Evolutionary conservation across 495 filamentous ascomycete species (phyloP).

Genomic region (Penicillium alfredii): DNA sequence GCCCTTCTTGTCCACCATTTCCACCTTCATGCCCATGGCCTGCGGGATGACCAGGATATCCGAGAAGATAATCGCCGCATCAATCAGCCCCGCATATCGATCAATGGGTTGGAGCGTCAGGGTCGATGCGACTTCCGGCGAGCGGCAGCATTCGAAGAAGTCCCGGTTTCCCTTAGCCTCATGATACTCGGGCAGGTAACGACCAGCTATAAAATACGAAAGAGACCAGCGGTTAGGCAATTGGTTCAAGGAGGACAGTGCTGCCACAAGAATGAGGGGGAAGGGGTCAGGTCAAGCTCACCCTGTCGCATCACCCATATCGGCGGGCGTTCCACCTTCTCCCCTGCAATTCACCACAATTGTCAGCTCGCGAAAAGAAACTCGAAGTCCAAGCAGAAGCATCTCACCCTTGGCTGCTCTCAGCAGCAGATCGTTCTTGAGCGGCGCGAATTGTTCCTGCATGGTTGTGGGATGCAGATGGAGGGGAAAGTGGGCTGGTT

Average conservation of each 20-base stretch:
- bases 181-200: slow-evolving; percentile 97
- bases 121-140: slow-evolving; percentile 84
- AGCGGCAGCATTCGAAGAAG: slow-evolving; percentile 95
- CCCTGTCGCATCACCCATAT: slow-evolving; percentile 99
- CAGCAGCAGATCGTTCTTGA: slow-evolving; percentile 87
- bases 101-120: slow-evolving; percentile 92
- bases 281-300: slow-evolving; percentile 28
- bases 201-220: slow-evolving; percentile 67
- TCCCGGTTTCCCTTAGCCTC: slow-evolving; percentile 81
- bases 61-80: slow-evolving; percentile 98
- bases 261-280: background rate
- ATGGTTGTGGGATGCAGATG: slow-evolving; percentile 38
- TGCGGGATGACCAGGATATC: slow-evolving; percentile 98
- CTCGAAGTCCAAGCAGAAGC: background rate
- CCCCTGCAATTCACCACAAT: slow-evolving; percentile 55
- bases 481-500: slow-evolving; percentile 20
- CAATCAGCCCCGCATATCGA: slow-evolving; percentile 80
- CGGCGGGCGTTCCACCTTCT: slow-evolving; percentile 84
- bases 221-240: slow-evolving; percentile 8
- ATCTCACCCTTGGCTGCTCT: slow-evolving; percentile 76
- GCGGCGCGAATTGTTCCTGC: slow-evolving; percentile 62
- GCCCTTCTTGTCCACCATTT: slow-evolving; percentile 95
- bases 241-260: background rate
- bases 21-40: slow-evolving; percentile 92
- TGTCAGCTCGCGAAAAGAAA: slow-evolving; percentile 1